Conservation (phyloP, 2,329 filamentous ascomycete genomes). For the Botrytis pseudocinerea region DNA sequence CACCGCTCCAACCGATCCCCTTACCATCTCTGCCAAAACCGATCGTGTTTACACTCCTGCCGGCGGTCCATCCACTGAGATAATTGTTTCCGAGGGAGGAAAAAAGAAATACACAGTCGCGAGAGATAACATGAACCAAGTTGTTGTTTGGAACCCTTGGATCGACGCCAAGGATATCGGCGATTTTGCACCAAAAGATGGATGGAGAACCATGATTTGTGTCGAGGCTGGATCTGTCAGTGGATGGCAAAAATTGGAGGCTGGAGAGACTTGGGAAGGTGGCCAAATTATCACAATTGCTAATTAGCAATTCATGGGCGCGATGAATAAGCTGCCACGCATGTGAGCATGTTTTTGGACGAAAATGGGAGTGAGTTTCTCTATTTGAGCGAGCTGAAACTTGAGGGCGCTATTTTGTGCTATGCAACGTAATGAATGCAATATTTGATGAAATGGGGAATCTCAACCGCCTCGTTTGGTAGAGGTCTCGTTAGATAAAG, state of each 20-base stretch:
- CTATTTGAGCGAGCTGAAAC: not conserved
- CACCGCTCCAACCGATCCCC: conserved; percentile 57
- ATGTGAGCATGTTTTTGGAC: conserved; percentile 7
- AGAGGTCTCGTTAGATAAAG: not conserved
- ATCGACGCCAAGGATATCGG: conserved; percentile 77
- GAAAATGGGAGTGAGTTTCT: not conserved
- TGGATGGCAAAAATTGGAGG: conserved; percentile 81
- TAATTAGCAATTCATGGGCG: conserved; percentile 13
- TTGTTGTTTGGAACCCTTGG: conserved; percentile 98
- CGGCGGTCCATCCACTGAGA: conserved; percentile 57
- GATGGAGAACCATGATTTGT: conserved; percentile 91
- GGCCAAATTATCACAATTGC: conserved; percentile 40
- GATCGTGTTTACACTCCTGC: conserved; percentile 84
- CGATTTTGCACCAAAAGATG: conserved; percentile 87
- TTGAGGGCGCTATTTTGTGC: not conserved
- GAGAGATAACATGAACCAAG: conserved; percentile 81
- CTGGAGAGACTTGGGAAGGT: conserved; percentile 67
- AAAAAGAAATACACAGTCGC: conserved; percentile 70
- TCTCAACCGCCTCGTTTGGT: not conserved
- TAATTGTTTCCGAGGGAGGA: conserved; percentile 63
- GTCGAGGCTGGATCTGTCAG: conserved; percentile 86
- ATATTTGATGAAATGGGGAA: not conserved
- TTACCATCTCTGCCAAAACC: conserved; percentile 75
- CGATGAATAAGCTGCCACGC: not conserved
- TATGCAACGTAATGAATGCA: not conserved